A percentile compares a stretch with the other conserved stretches of the same genome.
Evolutionary conservation across 257 asterid genomes (phyloP).

Genomic region (Jasminum sambac): DNA sequence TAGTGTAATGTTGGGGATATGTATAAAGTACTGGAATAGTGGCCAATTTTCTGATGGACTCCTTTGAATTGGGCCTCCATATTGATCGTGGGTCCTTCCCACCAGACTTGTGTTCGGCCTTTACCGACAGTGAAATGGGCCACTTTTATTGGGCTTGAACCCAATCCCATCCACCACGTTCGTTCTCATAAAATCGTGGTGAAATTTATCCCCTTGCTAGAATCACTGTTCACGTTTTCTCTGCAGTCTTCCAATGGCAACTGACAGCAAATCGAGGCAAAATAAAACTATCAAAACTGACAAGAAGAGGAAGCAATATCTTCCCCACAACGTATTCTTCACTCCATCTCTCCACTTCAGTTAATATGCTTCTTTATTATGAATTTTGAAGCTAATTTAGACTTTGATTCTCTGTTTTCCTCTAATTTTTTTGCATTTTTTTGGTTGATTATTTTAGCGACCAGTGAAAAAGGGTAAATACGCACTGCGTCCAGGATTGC

Average conservation of each 20-base stretch:
- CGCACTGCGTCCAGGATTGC: constrained; percentile 81
- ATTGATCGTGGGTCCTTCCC: too few relatives aligned
- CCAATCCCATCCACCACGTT: constrained; percentile 15
- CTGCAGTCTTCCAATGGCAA: constrained; percentile 51
- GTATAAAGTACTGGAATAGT: too few relatives aligned
- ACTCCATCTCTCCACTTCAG: neutral
- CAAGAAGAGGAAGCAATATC: constrained; percentile 75
- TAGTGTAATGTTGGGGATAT: too few relatives aligned
- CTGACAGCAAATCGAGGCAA: constrained; percentile 53
- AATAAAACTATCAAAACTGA: constrained; percentile 35
- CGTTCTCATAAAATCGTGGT: neutral
- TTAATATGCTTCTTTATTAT: neutral
- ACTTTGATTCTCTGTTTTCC: neutral
- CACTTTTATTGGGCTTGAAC: neutral
- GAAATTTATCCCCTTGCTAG: constrained; percentile 17
- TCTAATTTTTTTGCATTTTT: too few relatives aligned
- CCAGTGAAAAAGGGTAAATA: constrained; percentile 80
- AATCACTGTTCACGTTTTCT: neutral
- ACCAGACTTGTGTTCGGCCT: too few relatives aligned
- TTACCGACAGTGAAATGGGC: neutral
- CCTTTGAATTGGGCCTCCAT: too few relatives aligned
- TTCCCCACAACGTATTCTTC: constrained; percentile 60
- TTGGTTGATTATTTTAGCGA: constrained; percentile 40
- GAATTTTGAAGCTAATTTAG: constrained; percentile 16
- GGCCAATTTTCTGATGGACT: too few relatives aligned